phyloP scores from a whole-genome alignment of 305 asterid genomes.

The Plantago coronopus region DNA sequence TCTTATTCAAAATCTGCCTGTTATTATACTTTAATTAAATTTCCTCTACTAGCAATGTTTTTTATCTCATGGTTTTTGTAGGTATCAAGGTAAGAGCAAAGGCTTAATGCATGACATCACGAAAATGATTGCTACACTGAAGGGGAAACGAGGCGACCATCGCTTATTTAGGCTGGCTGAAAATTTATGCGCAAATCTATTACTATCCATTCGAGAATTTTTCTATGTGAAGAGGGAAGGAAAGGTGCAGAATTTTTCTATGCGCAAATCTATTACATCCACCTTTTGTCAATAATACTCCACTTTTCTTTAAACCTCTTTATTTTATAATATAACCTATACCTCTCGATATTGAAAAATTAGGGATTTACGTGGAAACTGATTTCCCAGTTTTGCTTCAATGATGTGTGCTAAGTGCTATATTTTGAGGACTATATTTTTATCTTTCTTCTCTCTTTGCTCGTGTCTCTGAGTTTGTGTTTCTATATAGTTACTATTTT shows the following conservation, averaged over 20 bases:
- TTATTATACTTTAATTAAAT: background rate
- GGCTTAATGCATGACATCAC: constrained; percentile 85
- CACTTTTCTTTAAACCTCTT: no score
- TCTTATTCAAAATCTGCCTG: background rate
- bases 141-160: constrained; percentile 96
- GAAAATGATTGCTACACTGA: constrained; percentile 77
- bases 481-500: no score
- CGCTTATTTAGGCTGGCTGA: constrained; percentile 91
- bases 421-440: no score
- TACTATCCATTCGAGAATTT: constrained; percentile 85
- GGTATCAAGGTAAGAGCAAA: constrained; percentile 98
- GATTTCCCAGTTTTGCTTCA: no score
- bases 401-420: no score
- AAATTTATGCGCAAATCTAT: constrained; percentile 90
- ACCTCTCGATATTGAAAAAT: no score
- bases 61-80: constrained; percentile 30
- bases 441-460: no score
- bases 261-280: background rate
- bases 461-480: no score
- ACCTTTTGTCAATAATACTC: no score
- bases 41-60: constrained; percentile 19
- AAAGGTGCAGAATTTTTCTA: constrained; percentile 61
- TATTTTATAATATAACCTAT: no score
- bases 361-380: no score
- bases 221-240: constrained; percentile 93